Percentiles rank a stretch among this genome's conserved stretches.
Conservation (phyloP, 495 filamentous ascomycete species). For the Hypoxylon fragiforme region DNA sequence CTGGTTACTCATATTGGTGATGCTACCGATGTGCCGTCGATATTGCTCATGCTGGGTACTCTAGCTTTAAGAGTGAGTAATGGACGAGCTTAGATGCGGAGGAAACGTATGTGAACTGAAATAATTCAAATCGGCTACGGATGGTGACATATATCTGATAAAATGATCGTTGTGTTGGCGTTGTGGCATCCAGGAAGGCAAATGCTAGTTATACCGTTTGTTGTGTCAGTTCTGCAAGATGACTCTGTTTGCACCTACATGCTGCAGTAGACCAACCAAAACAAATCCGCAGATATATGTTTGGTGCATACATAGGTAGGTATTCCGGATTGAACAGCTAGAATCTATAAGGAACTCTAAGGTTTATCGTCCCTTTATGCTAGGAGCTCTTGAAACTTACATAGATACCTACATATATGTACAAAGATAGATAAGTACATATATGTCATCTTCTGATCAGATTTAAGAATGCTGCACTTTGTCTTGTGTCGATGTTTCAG, state of each 20-base stretch:
- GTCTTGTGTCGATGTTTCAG: too few relatives aligned
- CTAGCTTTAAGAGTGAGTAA: neutral
- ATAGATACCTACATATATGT: neutral
- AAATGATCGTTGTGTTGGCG: neutral
- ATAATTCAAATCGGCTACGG: neutral
- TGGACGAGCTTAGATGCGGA: neutral
- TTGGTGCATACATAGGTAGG: constrained; percentile 5
- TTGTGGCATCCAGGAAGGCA: neutral
- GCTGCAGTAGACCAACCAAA: neutral
- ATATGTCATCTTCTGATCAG: too few relatives aligned
- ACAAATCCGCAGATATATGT: too few relatives aligned
- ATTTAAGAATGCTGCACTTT: too few relatives aligned
- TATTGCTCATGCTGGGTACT: constrained; percentile 1
- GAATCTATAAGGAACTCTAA: neutral
- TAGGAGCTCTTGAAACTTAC: too few relatives aligned
- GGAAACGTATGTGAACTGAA: neutral
- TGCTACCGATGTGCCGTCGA: neutral
- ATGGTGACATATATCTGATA: neutral
- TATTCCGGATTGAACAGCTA: neutral
- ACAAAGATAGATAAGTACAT: too few relatives aligned
- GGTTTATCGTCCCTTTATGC: neutral
- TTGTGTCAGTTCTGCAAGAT: neutral
- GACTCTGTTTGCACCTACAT: constrained; percentile 11
- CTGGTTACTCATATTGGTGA: neutral
- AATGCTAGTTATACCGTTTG: constrained; percentile 9